These are phyloP conservation scores for Leccinum imitatum DNA, from an alignment of 768 basidiomycete genomes.

Conservation along the genomic window DNA sequence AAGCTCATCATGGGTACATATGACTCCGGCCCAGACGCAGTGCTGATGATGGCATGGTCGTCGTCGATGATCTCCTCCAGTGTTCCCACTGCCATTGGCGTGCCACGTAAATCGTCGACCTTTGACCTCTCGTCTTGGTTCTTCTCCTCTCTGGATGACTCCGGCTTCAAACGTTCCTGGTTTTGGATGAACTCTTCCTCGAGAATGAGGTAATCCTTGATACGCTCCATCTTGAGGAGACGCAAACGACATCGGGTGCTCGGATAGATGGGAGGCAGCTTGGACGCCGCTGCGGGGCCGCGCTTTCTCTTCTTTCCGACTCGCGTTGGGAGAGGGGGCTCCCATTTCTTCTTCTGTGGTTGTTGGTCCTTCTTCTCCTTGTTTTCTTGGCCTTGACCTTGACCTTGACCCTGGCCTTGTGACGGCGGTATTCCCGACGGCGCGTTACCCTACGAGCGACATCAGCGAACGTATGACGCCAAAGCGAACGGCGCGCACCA, in stretches of 20 bases:
- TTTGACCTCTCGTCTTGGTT: constrained; percentile 92
- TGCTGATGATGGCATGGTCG: constrained; percentile 98
- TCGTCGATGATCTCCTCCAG: constrained; percentile 98
- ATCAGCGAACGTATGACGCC: constrained; percentile 6
- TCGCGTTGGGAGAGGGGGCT: constrained; percentile 94
- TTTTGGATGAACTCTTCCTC: constrained; percentile 95
- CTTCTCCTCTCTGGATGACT: constrained; percentile 87
- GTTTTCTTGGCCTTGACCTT: constrained; percentile 52
- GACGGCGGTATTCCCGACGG: constrained; percentile 55
- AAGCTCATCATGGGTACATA: constrained; percentile 98
- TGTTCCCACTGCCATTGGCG: constrained; percentile 97
- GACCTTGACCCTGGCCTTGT: constrained; percentile 36
- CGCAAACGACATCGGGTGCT: constrained; percentile 95
- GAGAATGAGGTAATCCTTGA: constrained; percentile 95
- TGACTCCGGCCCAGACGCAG: constrained; percentile 91
- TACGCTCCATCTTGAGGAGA: constrained; percentile 94
- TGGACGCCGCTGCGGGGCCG: constrained; percentile 88
- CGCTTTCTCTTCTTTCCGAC: constrained; percentile 95
- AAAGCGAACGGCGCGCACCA: constrained; percentile 21
- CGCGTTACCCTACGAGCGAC: constrained; percentile 62
- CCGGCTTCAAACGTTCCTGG: constrained; percentile 87
- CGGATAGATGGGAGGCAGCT: constrained; percentile 90
- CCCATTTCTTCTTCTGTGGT: constrained; percentile 89
- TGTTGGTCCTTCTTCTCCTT: constrained; percentile 46
- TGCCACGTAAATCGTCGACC: constrained; percentile 92